phyloP scores from a whole-genome alignment of 2,329 filamentous ascomycete species.

The Trichoderma koningiopsis region DNA sequence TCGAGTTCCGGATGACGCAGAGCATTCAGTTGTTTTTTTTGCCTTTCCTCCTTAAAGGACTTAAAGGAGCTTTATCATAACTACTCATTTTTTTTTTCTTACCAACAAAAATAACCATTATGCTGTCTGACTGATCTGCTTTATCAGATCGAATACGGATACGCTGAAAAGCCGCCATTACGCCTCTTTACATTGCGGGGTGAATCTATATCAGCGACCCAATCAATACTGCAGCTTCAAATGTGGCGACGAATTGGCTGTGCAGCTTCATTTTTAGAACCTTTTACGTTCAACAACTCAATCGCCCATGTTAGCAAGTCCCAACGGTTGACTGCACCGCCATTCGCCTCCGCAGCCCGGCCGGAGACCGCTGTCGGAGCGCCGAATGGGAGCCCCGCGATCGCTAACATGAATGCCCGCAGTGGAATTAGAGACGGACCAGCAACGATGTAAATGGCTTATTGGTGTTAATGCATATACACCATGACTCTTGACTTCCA shows the following conservation, averaged over 20 bases:
- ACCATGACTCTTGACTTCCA: not conserved
- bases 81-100: not conserved
- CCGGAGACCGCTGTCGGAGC: constrained; percentile 19
- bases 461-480: not conserved
- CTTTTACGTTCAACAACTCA: too few species aligned
- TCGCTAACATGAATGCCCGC: constrained; percentile 6
- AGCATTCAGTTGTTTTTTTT: constrained; percentile 24
- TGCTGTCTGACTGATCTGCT: not conserved
- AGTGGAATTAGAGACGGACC: not conserved
- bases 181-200: not conserved
- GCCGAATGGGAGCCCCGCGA: constrained; percentile 10
- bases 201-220: not conserved
- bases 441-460: not conserved
- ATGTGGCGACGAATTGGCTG: not conserved
- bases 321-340: not conserved
- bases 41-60: accelerated
- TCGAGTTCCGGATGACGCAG: constrained; percentile 34
- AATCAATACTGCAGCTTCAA: not conserved
- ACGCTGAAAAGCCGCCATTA: not conserved
- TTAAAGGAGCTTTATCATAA: not conserved
- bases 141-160: not conserved
- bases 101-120: not conserved
- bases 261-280: not conserved
- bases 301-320: not conserved
- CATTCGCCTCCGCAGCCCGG: not conserved